Evolutionary conservation across 176 grass and related monocot genomes (phyloP).

Genomic region (Typha latifolia): DNA sequence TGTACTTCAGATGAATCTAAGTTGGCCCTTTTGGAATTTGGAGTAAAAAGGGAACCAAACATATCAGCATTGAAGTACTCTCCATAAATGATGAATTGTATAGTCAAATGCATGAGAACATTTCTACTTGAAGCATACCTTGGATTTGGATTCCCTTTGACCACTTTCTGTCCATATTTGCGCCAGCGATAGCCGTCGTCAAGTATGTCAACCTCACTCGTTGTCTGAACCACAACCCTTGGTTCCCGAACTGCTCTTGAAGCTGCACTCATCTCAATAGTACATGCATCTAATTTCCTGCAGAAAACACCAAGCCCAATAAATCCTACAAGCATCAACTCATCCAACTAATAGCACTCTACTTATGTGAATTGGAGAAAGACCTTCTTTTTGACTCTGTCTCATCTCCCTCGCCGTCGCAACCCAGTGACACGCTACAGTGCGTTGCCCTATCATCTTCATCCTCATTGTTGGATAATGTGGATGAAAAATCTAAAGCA

Average conservation of each 20-base stretch:
- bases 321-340: constrained; percentile 8
- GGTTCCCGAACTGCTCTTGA: constrained; percentile 83
- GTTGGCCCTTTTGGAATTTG: too few species aligned
- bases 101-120: background rate
- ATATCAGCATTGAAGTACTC: background rate
- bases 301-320: constrained; percentile 5
- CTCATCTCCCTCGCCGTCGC: constrained; percentile 64
- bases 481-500: constrained; percentile 46
- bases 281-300: constrained; percentile 80
- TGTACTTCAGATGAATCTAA: background rate
- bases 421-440: constrained; percentile 38
- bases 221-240: constrained; percentile 94
- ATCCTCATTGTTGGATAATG: constrained; percentile 71
- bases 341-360: background rate
- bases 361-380: background rate
- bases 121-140: constrained; percentile 29
- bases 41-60: background rate
- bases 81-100: background rate
- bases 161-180: constrained; percentile 99
- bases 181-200: constrained; percentile 97
- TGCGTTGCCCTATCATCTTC: constrained; percentile 51
- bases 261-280: constrained; percentile 64
- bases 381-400: constrained; percentile 95
- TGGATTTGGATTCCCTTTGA: constrained; percentile 99
- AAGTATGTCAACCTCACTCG: constrained; percentile 95